Evolutionary conservation across 176 grass and related monocot species (phyloP).

Genomic region (Triticum turgidum): DNA sequence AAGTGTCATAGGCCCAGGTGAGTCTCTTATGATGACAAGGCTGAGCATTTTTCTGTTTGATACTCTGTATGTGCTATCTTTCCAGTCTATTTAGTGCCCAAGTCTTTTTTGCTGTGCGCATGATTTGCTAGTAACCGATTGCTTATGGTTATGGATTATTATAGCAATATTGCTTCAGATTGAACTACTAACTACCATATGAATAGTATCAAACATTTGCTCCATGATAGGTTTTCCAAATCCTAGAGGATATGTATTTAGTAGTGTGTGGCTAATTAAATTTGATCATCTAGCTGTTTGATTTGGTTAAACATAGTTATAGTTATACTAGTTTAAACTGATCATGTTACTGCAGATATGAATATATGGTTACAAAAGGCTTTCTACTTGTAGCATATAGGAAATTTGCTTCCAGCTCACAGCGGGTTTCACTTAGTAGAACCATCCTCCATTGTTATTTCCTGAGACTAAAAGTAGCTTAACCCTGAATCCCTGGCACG

Average conservation of each 20-base stretch:
- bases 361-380: not conserved
- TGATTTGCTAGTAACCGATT: not conserved
- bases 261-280: not conserved
- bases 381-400: not conserved
- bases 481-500: not conserved
- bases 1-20: conserved; percentile 75
- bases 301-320: not conserved
- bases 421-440: not conserved
- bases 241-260: not conserved
- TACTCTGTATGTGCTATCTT: not conserved
- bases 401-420: not conserved
- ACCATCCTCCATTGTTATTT: not conserved
- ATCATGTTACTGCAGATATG: not conserved
- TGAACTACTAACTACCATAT: not conserved
- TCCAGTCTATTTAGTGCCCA: not conserved
- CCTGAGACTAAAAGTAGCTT: not conserved
- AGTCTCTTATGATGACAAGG: conserved; percentile 15
- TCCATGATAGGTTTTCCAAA: not conserved
- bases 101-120: not conserved
- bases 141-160: not conserved
- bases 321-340: not conserved
- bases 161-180: conserved; percentile 3
- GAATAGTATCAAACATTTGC: not conserved
- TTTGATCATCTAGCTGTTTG: not conserved
- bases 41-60: not conserved